These are phyloP conservation scores for Cladosporium oxysporum DNA, from an alignment of 2,329 filamentous ascomycete genomes.

Conservation along the genomic window DNA sequence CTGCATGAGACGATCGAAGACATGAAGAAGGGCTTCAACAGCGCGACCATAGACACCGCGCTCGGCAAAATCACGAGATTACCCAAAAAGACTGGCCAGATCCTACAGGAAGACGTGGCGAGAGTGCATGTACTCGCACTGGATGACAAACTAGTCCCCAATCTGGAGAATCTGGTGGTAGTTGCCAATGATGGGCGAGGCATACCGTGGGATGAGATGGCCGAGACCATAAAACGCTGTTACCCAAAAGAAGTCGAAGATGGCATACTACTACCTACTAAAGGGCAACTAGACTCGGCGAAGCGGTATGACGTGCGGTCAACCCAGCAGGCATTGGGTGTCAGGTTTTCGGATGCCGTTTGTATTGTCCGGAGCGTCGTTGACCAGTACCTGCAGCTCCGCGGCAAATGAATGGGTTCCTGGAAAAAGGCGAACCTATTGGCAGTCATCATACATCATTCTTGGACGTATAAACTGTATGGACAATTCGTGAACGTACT, in stretches of 20 bases:
- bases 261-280: background rate
- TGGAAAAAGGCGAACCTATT: background rate
- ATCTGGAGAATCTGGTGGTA: background rate
- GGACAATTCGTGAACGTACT: background rate
- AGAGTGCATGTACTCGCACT: constrained; percentile 32
- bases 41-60: constrained; percentile 17
- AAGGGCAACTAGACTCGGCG: background rate
- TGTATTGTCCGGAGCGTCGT: background rate
- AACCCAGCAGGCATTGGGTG: background rate
- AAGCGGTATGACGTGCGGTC: background rate
- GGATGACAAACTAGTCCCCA: constrained; percentile 2
- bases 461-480: background rate
- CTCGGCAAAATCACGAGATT: constrained; percentile 25
- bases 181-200: background rate
- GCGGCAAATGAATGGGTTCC: background rate
- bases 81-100: constrained; percentile 8
- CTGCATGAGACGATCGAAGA: constrained; percentile 25
- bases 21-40: constrained; percentile 25
- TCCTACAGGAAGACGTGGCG: constrained; percentile 33
- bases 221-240: background rate
- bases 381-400: background rate
- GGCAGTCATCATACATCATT: background rate
- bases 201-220: background rate
- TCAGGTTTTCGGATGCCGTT: background rate
- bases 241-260: background rate